Evolutionary conservation across 495 filamentous ascomycete species (phyloP), one percentile per base, ranked within the genome.

Genomic region (Pyronema domesticum): DNA sequence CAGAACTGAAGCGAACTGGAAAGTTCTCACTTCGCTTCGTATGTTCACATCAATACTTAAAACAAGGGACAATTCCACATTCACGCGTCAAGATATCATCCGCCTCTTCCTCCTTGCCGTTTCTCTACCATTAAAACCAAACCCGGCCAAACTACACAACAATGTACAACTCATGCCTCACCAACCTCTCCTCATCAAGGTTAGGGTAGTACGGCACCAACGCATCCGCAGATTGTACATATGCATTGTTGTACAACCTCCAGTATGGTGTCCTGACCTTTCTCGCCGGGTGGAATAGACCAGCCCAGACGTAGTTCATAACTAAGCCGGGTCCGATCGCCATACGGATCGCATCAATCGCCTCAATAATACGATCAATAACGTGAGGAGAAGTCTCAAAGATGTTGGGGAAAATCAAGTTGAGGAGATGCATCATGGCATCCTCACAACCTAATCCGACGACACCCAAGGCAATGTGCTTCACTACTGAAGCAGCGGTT

Each of bases 371-470:
- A 9, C 93, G 80, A 68, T 99, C 93, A 60, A 99, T 99, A 57
- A 99, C 93, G 74, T 99, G 93, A 7, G 93, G 93, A 57, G 82
- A 87, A 1, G 93, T 99, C 71, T 99, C 93, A 71, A 95, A 99
- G 60, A 99, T 76, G 66, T 99, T 99, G 13, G 93, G 93, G 68
- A 86, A 94, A 9, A 96, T 77, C 11, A 99, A 73, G 67, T 96
- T 96, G 54, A 99, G 81, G 9, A 99, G 76, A 73, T 99, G 93
- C 46, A 96, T 73, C 88, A 96, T 95, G 23, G 91, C 91, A 68
- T 99, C 93, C 70, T 99, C 93, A 68, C 87, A 94, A n/a, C 91
- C 93, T 17, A 99, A 73, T 33, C 93, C 93, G 48, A 95, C 89
- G 15, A 95, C 87, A 42, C 93, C 93, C 3, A 96, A 78, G 1